A percentile compares a stretch with the other conserved stretches of the same genome.
Conservation (phyloP, 2,329 filamentous ascomycete genomes). For the Dichotomopilus funicola region DNA sequence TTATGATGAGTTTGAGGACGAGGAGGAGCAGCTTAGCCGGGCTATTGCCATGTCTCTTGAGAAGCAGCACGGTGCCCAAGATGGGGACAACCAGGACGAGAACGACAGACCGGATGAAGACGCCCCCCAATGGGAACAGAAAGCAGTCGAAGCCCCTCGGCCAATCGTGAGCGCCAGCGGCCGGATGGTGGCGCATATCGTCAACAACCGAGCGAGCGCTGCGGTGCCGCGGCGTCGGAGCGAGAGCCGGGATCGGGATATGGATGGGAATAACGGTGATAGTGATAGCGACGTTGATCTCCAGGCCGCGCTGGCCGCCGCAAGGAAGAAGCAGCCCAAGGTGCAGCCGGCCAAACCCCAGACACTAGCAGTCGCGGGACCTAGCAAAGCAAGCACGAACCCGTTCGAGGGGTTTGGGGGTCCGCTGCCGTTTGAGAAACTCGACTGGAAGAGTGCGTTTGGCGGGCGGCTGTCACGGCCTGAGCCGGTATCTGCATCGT, state of each 20-base stretch:
- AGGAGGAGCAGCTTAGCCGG: constrained; percentile 60
- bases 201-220: constrained; percentile 66
- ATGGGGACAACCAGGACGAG: constrained; percentile 35
- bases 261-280: constrained; percentile 51
- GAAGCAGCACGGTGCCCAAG: constrained; percentile 43
- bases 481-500: too few species aligned
- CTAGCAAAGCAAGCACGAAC: constrained; percentile 45
- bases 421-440: constrained; percentile 83
- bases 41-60: constrained; percentile 83
- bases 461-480: constrained; percentile 31
- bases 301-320: constrained; percentile 65
- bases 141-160: constrained; percentile 43
- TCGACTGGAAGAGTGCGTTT: constrained; percentile 61
- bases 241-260: constrained; percentile 31
- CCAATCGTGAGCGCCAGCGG: constrained; percentile 47
- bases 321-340: constrained; percentile 53
- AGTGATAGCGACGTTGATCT: constrained; percentile 79
- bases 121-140: constrained; percentile 51
- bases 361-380: constrained; percentile 18
- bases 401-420: constrained; percentile 58
- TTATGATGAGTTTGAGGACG: constrained; percentile 29
- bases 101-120: constrained; percentile 39
- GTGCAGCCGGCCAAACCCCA: constrained; percentile 27
- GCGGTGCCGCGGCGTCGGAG: constrained; percentile 45
- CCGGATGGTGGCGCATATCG: constrained; percentile 62